Base-by-base conservation (phyloP, 345 rosid genomes). In the Gossypium stocksii region DNA sequence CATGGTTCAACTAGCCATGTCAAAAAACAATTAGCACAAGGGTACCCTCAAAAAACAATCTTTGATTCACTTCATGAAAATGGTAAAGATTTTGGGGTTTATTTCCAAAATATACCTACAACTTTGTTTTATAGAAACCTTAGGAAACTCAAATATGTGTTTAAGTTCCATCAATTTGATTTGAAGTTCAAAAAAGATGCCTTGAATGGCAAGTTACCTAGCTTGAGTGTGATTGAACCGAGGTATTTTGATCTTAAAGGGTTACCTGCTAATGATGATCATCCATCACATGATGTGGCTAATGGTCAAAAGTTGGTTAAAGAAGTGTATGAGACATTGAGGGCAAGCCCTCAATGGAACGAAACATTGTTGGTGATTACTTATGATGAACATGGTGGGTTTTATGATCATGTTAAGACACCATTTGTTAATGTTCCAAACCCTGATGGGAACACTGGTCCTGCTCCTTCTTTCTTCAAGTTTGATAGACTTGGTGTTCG, bases 371-470 rank as follows among this genome's bases (percentile, higher is more conserved):
- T 94, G 76, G 82, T 94, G 49, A 89, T 94, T 76, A 94, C 97
- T 10, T 94, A 92, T 57, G 98, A 92, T 85, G 97, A 94, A 74
- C 97, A 94, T 77, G 98, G 97, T 68, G 98, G 98, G 6, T 94
- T 92, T 64, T 94, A 74, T 79, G 98, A 94, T 78, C 98, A 94
- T 89, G 97, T 94, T 0, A n/a, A 78, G 60, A 94, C 98, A 60
- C 98, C 97, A 57, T 88, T 54, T 76, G 85, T 81, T 1, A 83
- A 86, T 82, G 85, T 94, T 60, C 98, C 98, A 0, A 92, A 74
- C 67, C 98, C 98, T 0, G 98, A 92, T 86, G 97, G 97, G 12
- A 94, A 88, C 79, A 87, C 89, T 12, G 98, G 97, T 38, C 97
- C 98, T 74, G 86, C 97, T 14, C 98, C 98, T 66, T 88, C 66